Evolutionary conservation across 1,284 basidiomycete genomes (phyloP).

Genomic region (Cutaneotrichosporon cyanovorans): DNA sequence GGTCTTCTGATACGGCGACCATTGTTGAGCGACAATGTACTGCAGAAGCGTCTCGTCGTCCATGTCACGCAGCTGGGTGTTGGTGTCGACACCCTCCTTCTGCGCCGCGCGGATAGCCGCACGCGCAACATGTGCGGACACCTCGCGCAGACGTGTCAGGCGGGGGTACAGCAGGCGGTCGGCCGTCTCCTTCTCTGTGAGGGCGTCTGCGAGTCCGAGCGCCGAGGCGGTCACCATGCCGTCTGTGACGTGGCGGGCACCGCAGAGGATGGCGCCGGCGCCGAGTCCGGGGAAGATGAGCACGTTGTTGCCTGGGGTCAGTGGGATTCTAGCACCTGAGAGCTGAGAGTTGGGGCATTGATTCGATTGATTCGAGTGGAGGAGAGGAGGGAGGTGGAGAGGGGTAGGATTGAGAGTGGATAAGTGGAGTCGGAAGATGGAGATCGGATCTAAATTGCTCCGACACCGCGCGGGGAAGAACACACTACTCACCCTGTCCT

Average conservation of each 20-base stretch:
- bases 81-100: slow-evolving; percentile 51
- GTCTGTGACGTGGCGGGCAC: slow-evolving; percentile 36
- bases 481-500: slow-evolving; percentile 57
- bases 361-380: background rate
- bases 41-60: slow-evolving; percentile 23
- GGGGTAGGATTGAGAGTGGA: slow-evolving; percentile 1
- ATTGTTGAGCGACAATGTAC: slow-evolving; percentile 29
- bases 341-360: too few relatives aligned
- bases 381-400: background rate
- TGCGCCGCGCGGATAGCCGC: slow-evolving; percentile 71
- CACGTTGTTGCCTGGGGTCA: slow-evolving; percentile 41
- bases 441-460: too few relatives aligned
- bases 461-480: background rate
- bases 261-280: slow-evolving; percentile 64
- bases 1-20: slow-evolving; percentile 18
- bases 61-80: slow-evolving; percentile 23
- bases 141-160: slow-evolving; percentile 72
- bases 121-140: slow-evolving; percentile 64
- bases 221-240: slow-evolving; percentile 50
- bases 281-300: slow-evolving; percentile 58
- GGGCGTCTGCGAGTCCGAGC: slow-evolving; percentile 66
- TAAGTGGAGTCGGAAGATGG: too few relatives aligned
- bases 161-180: slow-evolving; percentile 65
- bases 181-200: slow-evolving; percentile 63
- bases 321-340: too few relatives aligned